Evolutionary conservation across 805 yeast genomes (phyloP).

Genomic region (Wickerhamiella sorbophila): DNA sequence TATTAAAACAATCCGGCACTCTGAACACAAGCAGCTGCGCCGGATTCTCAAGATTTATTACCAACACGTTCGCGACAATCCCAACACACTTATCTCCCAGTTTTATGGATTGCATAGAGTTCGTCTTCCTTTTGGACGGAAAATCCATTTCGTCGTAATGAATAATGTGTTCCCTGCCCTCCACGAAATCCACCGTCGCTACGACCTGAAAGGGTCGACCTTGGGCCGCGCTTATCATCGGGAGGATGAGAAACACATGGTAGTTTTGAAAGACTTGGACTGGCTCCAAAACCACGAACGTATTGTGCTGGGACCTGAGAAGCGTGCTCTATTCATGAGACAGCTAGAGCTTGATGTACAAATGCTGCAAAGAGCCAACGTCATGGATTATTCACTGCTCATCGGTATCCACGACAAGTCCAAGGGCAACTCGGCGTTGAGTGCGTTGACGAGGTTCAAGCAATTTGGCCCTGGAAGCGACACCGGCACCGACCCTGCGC

Average conservation of each 20-base stretch:
- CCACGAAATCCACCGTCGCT: slow-evolving; percentile 68
- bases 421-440: slow-evolving; percentile 34
- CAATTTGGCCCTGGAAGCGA: slow-evolving; percentile 20
- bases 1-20: slow-evolving; percentile 87
- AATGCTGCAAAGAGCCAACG: slow-evolving; percentile 58
- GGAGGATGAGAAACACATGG: slow-evolving; percentile 14
- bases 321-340: slow-evolving; percentile 40
- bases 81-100: slow-evolving; percentile 84
- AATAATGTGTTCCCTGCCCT: slow-evolving; percentile 93
- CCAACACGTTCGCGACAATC: slow-evolving; percentile 64
- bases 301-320: slow-evolving; percentile 64
- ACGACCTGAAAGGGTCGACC: slow-evolving; percentile 87
- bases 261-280: slow-evolving; percentile 73
- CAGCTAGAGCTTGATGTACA: slow-evolving; percentile 68
- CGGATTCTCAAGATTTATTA: slow-evolving; percentile 62
- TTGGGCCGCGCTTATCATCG: slow-evolving; percentile 43
- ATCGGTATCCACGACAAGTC: slow-evolving; percentile 74
- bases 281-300: slow-evolving; percentile 58
- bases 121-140: slow-evolving; percentile 70
- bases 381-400: slow-evolving; percentile 89
- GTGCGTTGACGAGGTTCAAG: slow-evolving; percentile 12
- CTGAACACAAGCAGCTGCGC: slow-evolving; percentile 78
- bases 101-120: slow-evolving; percentile 91
- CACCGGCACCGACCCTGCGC: slow-evolving; percentile 4
- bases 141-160: slow-evolving; percentile 90